These are phyloP conservation scores for Acer saccharum DNA, from an alignment of 345 rosid genomes.

Conservation along the genomic window DNA sequence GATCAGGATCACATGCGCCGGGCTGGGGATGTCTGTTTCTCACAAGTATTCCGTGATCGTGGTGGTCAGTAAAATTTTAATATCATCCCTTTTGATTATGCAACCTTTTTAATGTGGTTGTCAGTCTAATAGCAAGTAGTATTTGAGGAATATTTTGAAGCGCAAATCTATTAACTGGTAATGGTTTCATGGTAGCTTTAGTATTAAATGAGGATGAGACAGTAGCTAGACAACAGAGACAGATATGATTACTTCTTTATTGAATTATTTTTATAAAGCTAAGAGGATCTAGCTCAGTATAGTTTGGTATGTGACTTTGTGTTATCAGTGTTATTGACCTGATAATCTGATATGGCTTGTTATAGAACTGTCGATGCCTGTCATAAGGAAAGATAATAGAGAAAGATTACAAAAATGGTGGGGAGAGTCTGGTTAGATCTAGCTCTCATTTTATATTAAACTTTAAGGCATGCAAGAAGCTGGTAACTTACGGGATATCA, in stretches of 20 bases:
- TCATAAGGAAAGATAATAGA: neutral
- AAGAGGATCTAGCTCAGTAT: neutral
- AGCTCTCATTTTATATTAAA: neutral
- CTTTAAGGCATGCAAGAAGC: neutral
- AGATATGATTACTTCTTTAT: neutral
- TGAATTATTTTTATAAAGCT: neutral
- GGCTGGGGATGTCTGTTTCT: constrained; percentile 98
- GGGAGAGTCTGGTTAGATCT: neutral
- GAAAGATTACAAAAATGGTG: neutral
- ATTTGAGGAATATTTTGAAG: neutral
- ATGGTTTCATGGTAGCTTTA: neutral
- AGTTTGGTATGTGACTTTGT: neutral
- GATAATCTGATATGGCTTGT: neutral
- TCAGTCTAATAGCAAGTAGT: neutral
- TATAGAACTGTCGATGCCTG: neutral
- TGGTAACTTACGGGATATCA: neutral
- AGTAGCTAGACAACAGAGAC: neutral
- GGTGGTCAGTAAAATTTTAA: constrained; percentile 50
- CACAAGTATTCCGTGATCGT: constrained; percentile 87
- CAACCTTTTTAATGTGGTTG: neutral
- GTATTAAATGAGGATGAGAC: neutral
- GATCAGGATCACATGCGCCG: constrained; percentile 95
- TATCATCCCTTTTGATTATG: neutral
- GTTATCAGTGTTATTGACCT: constrained; percentile 1
- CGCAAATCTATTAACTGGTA: neutral